Evolutionary conservation across 305 asterid genomes (phyloP), one percentile per base, ranked within the genome.

Genomic region (Fraxinus xanthoxyloides): DNA sequence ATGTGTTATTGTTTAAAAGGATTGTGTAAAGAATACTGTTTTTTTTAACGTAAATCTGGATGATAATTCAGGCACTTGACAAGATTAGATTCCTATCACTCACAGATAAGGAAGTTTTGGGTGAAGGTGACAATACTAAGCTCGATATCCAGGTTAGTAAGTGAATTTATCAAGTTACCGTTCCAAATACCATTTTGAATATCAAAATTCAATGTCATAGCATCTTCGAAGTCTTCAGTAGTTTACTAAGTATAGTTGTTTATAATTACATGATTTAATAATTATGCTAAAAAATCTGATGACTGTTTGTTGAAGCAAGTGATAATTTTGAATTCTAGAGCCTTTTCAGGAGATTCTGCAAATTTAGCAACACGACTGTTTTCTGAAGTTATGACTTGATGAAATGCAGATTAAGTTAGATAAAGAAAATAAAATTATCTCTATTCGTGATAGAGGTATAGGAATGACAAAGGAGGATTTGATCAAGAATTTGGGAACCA

Each of bases 381-480:
- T 12, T 3, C 69, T 81, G 31, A 56, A 80, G 69, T 21, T 46
- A 61, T 8, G 28, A 19, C 48, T 83, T 56, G 51, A 43, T 77
- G 70, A n/a, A 75, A 48, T 85, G 87, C 93, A 93, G 98, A 93
- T 95, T 85, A 92, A 90, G 82, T 85, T 95, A 84, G 98, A 93
- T 86, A 93, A 95, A 85, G 98, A 93, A 85, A 95, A 92, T 85
- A 95, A 90, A 89, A 90, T 90, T 81, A 90, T 93, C 40, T 92
- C 92, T 3, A 91, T 95, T 76, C 97, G 97, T 38, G 99, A 95
- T 83, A 89, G 94, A 87, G 99, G 98, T 80, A 91, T 95, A 36
- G 97, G 98, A 77, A 93, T 95, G 99, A 95, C 99, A 32, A 95
- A 95, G 90, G 99, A 93, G 85, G 99, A 95, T 84, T 85, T 95